Conservation (phyloP, 345 rosid genomes). For the Eucalyptus regnans region DNA sequence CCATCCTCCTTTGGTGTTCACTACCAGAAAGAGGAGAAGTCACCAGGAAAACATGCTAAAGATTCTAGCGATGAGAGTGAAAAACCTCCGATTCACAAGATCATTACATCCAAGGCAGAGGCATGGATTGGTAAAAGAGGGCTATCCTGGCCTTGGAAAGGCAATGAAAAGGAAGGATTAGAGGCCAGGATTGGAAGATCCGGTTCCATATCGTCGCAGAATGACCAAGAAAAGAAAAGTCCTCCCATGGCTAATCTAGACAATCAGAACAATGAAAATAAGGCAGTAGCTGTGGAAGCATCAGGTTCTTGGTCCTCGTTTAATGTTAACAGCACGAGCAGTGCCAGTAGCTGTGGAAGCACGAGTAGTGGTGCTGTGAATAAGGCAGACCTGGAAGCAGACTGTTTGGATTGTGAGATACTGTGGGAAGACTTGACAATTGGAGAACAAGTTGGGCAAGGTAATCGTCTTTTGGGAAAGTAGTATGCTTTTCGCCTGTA, state of each 20-base stretch:
- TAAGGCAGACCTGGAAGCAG: conserved; percentile 66
- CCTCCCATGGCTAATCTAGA: conserved; percentile 36
- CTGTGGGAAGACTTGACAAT: conserved; percentile 86
- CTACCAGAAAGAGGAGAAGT: conserved; percentile 41
- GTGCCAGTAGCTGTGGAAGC: conserved; percentile 91
- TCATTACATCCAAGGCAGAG: conserved; percentile 67
- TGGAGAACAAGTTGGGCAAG: conserved; percentile 93
- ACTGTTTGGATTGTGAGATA: conserved; percentile 80
- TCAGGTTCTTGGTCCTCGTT: conserved; percentile 72
- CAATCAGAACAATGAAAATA: conserved; percentile 29
- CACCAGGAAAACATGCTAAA: conserved; percentile 24
- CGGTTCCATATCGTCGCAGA: conserved; percentile 44
- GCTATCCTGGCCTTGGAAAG: conserved; percentile 95
- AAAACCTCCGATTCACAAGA: conserved; percentile 59
- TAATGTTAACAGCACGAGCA: conserved; percentile 82
- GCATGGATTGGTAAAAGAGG: conserved; percentile 87
- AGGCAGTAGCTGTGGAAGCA: conserved; percentile 19
- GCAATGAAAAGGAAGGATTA: conserved; percentile 56
- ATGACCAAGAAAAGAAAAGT: conserved; percentile 44
- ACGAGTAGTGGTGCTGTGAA: conserved; percentile 63
- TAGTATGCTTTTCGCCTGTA: background rate
- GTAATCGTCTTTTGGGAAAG: conserved; percentile 17
- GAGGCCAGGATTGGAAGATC: conserved; percentile 41
- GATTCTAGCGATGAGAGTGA: conserved; percentile 71
- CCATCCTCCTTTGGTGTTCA: conserved; percentile 51